Evolutionary conservation across 1,284 basidiomycete genomes (phyloP), one percentile per base, ranked within the genome.

Genomic region (Moniliella sp.): DNA sequence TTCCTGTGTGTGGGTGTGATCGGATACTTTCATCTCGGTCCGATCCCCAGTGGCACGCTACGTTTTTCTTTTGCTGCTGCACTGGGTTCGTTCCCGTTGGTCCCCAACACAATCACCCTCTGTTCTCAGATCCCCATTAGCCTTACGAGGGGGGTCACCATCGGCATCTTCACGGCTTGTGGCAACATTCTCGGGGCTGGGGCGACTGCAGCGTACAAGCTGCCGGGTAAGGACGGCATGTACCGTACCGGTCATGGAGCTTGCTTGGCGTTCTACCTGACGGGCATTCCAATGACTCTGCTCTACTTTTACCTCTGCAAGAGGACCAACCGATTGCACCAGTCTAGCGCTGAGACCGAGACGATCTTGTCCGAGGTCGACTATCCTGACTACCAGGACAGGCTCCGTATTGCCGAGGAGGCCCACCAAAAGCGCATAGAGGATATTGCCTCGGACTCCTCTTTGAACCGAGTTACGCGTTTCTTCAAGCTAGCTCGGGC

Each of bases 81-180:
- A 5, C 14, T 28, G 15, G 31, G 31, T 16, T 76, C 77, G 37
- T 78, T 75, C 51, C 73, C 75, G 4, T 65, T 70, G 29, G 73
- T 77, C 41, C 66, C 75, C 16, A 77, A 76, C 59, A 69, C 72
- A 3, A 67, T 74, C 42, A 72, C 75, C 4, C 76, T 75, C 72
- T n/a, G n/a, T n/a, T n/a, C n/a, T n/a, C n/a, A n/a, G n/a, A n/a
- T n/a, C n/a, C n/a, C n/a, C n/a, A 68, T 71, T 18, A 71, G 72
- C 17, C 74, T 74, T 45, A 76, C 75, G 46, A 68, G 75, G 11
- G 75, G 78, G 61, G 74, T 76, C 4, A 68, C 70, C 72, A 67
- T 71, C 4, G 74, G 76, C 34, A 68, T 70, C 30, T 15, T 14
- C 28, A 9, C 17, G 10, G 11, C 4, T 15, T n/a, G 4, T 15